Evolutionary conservation across 139 green algal species (phyloP).

Genomic region (Chlamydomonas sphaeroides): DNA sequence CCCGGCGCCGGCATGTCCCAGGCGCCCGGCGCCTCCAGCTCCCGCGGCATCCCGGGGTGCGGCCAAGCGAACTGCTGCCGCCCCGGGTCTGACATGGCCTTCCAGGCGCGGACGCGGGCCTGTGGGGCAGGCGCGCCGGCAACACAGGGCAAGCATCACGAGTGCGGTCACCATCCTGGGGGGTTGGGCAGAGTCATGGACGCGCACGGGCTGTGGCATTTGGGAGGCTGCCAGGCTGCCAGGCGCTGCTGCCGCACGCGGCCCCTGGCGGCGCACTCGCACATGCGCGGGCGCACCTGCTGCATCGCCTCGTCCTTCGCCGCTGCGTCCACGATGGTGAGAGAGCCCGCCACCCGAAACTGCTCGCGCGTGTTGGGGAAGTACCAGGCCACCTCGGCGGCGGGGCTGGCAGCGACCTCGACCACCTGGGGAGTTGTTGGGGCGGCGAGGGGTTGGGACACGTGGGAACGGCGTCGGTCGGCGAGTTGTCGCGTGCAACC

Average conservation of each 20-base stretch:
- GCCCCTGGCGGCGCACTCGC: too few species aligned
- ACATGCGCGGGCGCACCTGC: constrained; percentile 30
- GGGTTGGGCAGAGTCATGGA: not conserved
- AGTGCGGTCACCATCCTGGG: too few species aligned
- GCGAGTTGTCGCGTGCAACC: not conserved
- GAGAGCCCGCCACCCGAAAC: constrained; percentile 69
- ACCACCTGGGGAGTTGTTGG: constrained; percentile 22
- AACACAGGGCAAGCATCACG: too few species aligned
- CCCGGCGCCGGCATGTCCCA: not conserved
- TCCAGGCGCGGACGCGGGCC: not conserved
- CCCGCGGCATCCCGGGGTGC: constrained; percentile 43
- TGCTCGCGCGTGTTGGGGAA: constrained; percentile 75
- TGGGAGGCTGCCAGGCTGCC: too few species aligned
- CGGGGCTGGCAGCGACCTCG: constrained; percentile 62
- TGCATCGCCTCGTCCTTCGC: constrained; percentile 46
- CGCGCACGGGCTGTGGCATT: not conserved
- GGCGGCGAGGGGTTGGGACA: constrained; percentile 45
- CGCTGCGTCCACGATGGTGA: constrained; percentile 59
- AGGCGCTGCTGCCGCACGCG: too few species aligned
- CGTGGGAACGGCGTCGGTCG: not conserved
- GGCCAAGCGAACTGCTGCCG: constrained; percentile 56
- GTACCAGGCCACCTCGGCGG: constrained; percentile 82
- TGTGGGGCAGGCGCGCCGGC: not conserved
- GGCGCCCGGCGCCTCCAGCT: constrained; percentile 14
- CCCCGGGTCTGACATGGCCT: not conserved